These are phyloP conservation scores for Pyracantha coccinea DNA, from an alignment of 331 rosid species.

Conservation along the genomic window DNA sequence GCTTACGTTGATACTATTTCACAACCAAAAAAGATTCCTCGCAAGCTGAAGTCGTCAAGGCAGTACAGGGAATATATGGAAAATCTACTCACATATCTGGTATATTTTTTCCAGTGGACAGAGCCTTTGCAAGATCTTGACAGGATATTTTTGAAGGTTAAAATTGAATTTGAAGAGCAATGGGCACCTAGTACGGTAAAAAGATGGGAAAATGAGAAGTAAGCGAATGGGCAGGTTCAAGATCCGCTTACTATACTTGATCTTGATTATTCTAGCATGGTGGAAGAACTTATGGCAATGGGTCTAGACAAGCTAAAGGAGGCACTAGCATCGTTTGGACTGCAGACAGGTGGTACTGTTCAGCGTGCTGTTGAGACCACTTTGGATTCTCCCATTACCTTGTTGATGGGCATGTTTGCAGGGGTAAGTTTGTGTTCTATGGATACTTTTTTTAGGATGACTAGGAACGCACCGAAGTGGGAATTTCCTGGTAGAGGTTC, in stretches of 20 bases:
- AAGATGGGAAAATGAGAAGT: slow-evolving; percentile 65
- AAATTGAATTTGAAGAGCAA: slow-evolving; percentile 68
- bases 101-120: slow-evolving; percentile 76
- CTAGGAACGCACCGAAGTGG: too few species aligned
- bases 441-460: too few species aligned
- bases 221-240: slow-evolving; percentile 54
- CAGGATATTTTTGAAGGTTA: slow-evolving; percentile 76
- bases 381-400: too few species aligned
- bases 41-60: slow-evolving; percentile 63
- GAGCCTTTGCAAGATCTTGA: slow-evolving; percentile 95
- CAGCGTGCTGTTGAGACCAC: too few species aligned
- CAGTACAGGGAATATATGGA: slow-evolving; percentile 69
- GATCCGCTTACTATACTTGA: slow-evolving; percentile 49
- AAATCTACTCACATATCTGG: slow-evolving; percentile 64
- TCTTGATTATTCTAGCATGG: slow-evolving; percentile 80
- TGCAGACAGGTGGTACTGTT: too few species aligned
- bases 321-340: slow-evolving; percentile 13
- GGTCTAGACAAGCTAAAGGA: slow-evolving; percentile 90
- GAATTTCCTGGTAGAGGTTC: too few species aligned
- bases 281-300: slow-evolving; percentile 76
- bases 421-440: too few species aligned
- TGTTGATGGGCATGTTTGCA: too few species aligned
- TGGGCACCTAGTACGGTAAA: slow-evolving; percentile 49
- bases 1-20: slow-evolving; percentile 73
- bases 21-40: slow-evolving; percentile 63